Evolutionary conservation across 345 rosid genomes (phyloP), one percentile per base, ranked within the genome.

Genomic region (Turritis glabra): DNA sequence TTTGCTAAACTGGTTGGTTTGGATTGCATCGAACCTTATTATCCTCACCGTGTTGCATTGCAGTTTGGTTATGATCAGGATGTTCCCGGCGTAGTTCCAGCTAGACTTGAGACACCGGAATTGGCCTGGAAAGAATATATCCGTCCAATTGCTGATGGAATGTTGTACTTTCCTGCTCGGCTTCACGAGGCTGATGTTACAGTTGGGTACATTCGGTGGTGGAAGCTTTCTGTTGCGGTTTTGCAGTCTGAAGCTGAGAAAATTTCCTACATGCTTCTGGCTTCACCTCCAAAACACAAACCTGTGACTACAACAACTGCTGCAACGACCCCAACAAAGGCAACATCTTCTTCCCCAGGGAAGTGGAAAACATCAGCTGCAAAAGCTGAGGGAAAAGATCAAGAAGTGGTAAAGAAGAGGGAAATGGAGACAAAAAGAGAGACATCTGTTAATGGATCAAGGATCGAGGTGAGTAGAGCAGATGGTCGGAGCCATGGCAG

Each of bases 1-100:
- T 75, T 64, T 8, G 67, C 69, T 33, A 79, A 74, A 57, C 69
- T 79, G 4, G 79, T 79, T 44, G 82, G 76, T 63, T 12, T 64
- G 44, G 46, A 74, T 29, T 74, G 79, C 14, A 17, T 69, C 47
- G 76, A 79, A 19, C 76, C 76, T 54, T 79, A 79, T 79, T 74
- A 68, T 26, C 76, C 82, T 12, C 82, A 69, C 51, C 76, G 82
- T 38, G 82, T 79, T 33, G 79, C 79, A 3, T 62, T 79, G 69
- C 82, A 79, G 26, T 79, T 79, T 64, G 82, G 82, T 33, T 79
- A 62, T 50, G 79, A 74, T 59, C 71, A 62, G 27, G 82, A 79
- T 64, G 38, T 79, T 74, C 79, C 79, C 0, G 82, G 82, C 1
- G 37, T 74, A 9, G 82, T 79, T 55, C 76, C 76, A 22, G 64